Evolutionary conservation across 2,329 filamentous ascomycete genomes (phyloP), one percentile per base, ranked within the genome.

Genomic region (Apiospora pterosperma): DNA sequence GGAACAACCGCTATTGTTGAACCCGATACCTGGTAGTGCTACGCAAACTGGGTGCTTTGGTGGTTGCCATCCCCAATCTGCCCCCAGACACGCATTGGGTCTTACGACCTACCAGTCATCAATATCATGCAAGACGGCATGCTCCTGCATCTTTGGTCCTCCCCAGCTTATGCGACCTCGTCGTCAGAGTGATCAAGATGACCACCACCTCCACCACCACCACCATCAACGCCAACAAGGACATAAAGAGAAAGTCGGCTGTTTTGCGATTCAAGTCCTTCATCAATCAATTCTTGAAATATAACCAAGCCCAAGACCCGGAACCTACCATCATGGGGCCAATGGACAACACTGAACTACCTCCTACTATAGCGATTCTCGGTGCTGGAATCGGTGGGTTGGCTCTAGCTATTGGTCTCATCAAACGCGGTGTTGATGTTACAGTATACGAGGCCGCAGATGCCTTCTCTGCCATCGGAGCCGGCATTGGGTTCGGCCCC

Each of bases 401-500:
- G 36, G 71, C 71, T 23, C 64, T 74, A 16, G 73, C 73, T 55
- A 75, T 75, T 42, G 73, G 71, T 23, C 69, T 72, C 31, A 69
- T 72, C 60, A 73, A 72, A 39, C 69, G 71, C 36, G 68, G 70
- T 25, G 66, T 75, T 4, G 66, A 68, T 7, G 72, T 71, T 19
- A 72, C 69, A 2, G 65, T 75, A 12, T 75, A 74, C 55, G 73
- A 75, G 52, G 67, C 71, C 5, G 69, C 70, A n/a, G 58, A 66
- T 5, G 48, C 66, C 42, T 75, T 70, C 60, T 71, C 69, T 7
- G 62, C 64, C 38, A 64, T 73, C n/a, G 73, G 73, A 7, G 73
- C 76, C 3, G 76, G 76, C 14, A 74, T 78, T 25, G 76, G 76
- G 36, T 63, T 81, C 10, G 79, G 76, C 0, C 79, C 79, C 7